phyloP scores from a whole-genome alignment of 352 stramenopile species.

The Hyaloperonospora brassicae region DNA sequence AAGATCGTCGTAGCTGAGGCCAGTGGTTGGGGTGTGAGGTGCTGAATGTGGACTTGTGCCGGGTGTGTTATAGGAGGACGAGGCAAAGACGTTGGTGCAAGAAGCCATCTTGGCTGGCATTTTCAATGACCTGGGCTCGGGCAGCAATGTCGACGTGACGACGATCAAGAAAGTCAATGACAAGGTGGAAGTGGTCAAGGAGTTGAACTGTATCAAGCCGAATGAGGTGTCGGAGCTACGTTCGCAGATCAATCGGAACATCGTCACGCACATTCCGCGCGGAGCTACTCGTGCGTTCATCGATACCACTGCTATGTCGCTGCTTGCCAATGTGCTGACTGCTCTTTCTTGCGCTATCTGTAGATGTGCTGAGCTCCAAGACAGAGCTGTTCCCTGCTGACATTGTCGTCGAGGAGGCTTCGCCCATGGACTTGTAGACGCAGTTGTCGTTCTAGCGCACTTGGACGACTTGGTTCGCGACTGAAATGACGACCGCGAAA shows the following conservation, averaged over 20 bases:
- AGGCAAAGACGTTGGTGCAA: constrained; percentile 94
- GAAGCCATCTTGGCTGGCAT: constrained; percentile 94
- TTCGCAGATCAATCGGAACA: constrained; percentile 75
- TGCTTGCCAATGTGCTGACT: constrained; percentile 2
- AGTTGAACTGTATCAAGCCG: constrained; percentile 89
- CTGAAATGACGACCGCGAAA: constrained; percentile 20
- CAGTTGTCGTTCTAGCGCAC: constrained; percentile 11
- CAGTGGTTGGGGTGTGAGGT: no score
- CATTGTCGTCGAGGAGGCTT: constrained; percentile 66
- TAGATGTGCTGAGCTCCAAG: constrained; percentile 63
- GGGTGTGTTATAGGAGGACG: constrained; percentile 62
- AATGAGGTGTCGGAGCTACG: constrained; percentile 89
- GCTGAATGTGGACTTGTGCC: background rate
- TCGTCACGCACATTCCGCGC: constrained; percentile 75
- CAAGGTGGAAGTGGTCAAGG: constrained; percentile 80
- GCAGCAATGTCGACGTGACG: constrained; percentile 94
- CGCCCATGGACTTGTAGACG: constrained; percentile 71
- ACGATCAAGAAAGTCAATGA: constrained; percentile 89
- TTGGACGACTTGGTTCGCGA: constrained; percentile 7
- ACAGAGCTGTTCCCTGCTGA: constrained; percentile 55
- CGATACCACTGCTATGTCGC: background rate
- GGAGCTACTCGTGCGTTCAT: constrained; percentile 59
- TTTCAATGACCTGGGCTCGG: constrained; percentile 97
- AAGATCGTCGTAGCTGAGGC: background rate
- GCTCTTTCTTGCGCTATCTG: constrained; percentile 4